Evolutionary conservation across 2,329 filamentous ascomycete genomes (phyloP), one percentile per base, ranked within the genome.

Genomic region (Botrytis medusae): DNA sequence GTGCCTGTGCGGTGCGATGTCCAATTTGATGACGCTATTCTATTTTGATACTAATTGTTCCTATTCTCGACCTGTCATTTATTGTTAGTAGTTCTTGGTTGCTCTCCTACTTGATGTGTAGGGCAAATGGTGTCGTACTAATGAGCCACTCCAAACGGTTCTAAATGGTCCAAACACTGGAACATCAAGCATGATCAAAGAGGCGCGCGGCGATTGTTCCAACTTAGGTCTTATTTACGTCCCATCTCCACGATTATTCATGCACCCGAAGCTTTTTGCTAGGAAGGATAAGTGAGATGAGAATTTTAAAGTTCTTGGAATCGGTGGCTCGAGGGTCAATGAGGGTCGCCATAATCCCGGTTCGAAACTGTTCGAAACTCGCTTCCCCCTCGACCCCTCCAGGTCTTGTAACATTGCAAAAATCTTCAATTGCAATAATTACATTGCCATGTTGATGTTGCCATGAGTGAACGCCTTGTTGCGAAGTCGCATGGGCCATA

Each of bases 331-430:
- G 46, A 72, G 69, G 60, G 69, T 71, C 34, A 64, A 40, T 64
- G 48, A 69, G 65, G 65, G 65, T 69, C 48, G 44, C 65, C 46
- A 57, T 14, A 65, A 71, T 64, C 69, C 69, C 29, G 32, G 63
- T 37, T 48, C 62, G 71, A 72, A 72, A 72, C 71, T 69, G 32
- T 72, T 69, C 63, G 71, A 72, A 72, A 72, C 71, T 72, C 71
- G 63, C 63, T 72, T 72, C 71, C 71, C 63, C 71, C 62, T 72
- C 51, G 32, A 48, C 48, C 34, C 57, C 62, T 67, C 62, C 32
- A 29, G 62, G 71, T 69, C 22, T 59, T 69, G 71, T 69, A 72
- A 72, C 62, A 72, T 70, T 65, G 59, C 60, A 72, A 69, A 74
- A 73, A 72, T 67, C 64, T 42, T 74, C 71, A 71, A 74, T 60